Base-by-base conservation (phyloP, 495 filamentous ascomycete genomes). In the Darksidea phi region DNA sequence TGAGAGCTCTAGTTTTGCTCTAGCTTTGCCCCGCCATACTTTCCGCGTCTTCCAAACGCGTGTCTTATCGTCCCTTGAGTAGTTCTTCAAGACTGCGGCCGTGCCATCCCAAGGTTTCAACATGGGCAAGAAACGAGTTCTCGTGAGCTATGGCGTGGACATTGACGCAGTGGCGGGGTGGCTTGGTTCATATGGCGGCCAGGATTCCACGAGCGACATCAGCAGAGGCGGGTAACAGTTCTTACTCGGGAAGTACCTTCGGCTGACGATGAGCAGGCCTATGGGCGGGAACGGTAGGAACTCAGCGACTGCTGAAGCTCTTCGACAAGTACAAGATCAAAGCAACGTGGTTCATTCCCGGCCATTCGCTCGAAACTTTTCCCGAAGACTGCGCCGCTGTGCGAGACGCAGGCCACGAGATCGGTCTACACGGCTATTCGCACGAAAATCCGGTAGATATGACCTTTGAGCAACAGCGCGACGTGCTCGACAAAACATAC, bases 281-380 rank as follows among this genome's bases (percentile, higher is more conserved):
- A 45, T 90, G 83, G 71, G 88, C 88, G 28, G 88, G 87, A 32
- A 88, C 86, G 6, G 77, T 89, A 36, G 88, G 88, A 28, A 86
- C 86, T 0, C 79, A 81, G 10, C 83, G 88, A 8, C 75, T 93
- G 1, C 79, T 93, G 8, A 89, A 88, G 61, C 71, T 93, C 1
- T 89, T 91, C 70, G 78, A 84, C 7, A 90, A 89, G 70, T 87
- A 90, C 78, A 82, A 85, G 57, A 93, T 93, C 76, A 91, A 88
- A 73, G 82, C 86, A 12, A 89, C 88, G 6, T 91, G 86, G 85
- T 91, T 93, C 72, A 90, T 93, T 59, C 88, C 88, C 0, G 88
- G 88, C 0, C 88, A 93, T 72, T 86, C 83, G 0, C 80, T 93
- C 15, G 88, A 93, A 60, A 89, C 80, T 13, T 91, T 91, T 68